Evolutionary conservation across 441 rosid species (phyloP), one percentile per base, ranked within the genome.

Genomic region (Monsonia emarginata): DNA sequence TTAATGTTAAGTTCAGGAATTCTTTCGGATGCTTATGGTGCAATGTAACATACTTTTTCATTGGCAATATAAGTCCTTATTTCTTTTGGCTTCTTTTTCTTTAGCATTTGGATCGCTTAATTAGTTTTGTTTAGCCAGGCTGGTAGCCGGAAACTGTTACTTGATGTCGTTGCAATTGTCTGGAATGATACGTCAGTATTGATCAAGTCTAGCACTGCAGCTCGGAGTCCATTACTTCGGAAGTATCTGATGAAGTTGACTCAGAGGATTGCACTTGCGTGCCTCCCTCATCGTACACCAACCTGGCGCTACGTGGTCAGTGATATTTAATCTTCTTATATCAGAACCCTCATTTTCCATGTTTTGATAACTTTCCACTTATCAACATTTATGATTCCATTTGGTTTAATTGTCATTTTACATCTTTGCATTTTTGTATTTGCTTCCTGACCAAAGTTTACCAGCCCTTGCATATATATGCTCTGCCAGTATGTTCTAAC

Each of bases 221-320:
- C 85, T 70, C 82, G 67, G 69, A 90, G 96, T 80, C 81, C 93
- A 69, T 74, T 90, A 76, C 97, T 93, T 72, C 88, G 97, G 65
- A 93, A 93, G 81, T 81, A 83, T 80, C 67, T 87, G 76, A 69
- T 93, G 72, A 90, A 93, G 84, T 77, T 87, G 77, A 86, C 88
- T 66, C 97, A 93, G 77, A 80, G 98, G 72, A 80, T 93, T 66
- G 98, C 95, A 71, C 88, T 88, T 69, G 80, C 81, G 69, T 84
- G 88, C 72, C 95, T 93, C 69, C 97, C 97, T 82, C 89, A 74
- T 74, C 95, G 91, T 58, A 69, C 83, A 68, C 89, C 91, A 26
- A 65, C 90, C 72, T 87, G 97, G 95, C 85, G 81, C 62, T 88
- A 93, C 78, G 87, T 88, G 97, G 98, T 93, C 71, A 73, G 88